These are phyloP conservation scores for Termitomyces sp. DNA, from an alignment of 768 basidiomycete genomes.

Conservation along the genomic window DNA sequence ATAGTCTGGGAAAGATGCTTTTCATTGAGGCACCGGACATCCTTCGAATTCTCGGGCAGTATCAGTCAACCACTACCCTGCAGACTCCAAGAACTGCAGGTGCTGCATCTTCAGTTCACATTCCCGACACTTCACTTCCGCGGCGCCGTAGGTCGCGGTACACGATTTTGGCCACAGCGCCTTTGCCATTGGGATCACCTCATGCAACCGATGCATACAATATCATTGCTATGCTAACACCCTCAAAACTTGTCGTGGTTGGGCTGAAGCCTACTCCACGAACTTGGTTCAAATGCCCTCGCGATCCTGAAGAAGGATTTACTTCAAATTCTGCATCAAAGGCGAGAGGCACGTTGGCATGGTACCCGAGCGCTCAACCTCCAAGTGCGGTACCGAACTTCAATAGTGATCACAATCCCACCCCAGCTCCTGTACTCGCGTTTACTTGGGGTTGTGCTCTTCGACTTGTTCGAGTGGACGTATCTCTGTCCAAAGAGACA, in stretches of 20 bases:
- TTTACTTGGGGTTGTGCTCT: constrained; percentile 82
- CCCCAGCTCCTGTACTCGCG: constrained; percentile 58
- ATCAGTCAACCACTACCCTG: constrained; percentile 51
- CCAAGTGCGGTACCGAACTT: constrained; percentile 17
- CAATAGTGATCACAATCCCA: constrained; percentile 10
- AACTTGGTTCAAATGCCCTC: constrained; percentile 83
- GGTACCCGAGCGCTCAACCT: constrained; percentile 67
- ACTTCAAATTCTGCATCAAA: constrained; percentile 39
- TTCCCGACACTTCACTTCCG: constrained; percentile 25
- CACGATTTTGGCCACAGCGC: constrained; percentile 73
- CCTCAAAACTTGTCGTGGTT: constrained; percentile 88
- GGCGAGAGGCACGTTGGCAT: constrained; percentile 67
- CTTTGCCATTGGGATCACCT: constrained; percentile 77
- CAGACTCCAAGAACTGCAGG: not conserved
- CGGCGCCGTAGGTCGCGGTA: constrained; percentile 52
- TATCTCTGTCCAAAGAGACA: constrained; percentile 49
- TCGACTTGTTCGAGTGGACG: constrained; percentile 62
- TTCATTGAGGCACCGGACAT: constrained; percentile 96
- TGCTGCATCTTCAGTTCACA: constrained; percentile 9
- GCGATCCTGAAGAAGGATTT: constrained; percentile 45
- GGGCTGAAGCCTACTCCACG: constrained; percentile 88
- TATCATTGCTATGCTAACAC: constrained; percentile 82
- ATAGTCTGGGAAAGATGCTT: constrained; percentile 89
- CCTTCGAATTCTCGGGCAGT: constrained; percentile 89
- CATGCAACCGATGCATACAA: constrained; percentile 80